Evolutionary conservation across 169 alveolate species (phyloP).

Genomic region (Miamiensis avidus): DNA sequence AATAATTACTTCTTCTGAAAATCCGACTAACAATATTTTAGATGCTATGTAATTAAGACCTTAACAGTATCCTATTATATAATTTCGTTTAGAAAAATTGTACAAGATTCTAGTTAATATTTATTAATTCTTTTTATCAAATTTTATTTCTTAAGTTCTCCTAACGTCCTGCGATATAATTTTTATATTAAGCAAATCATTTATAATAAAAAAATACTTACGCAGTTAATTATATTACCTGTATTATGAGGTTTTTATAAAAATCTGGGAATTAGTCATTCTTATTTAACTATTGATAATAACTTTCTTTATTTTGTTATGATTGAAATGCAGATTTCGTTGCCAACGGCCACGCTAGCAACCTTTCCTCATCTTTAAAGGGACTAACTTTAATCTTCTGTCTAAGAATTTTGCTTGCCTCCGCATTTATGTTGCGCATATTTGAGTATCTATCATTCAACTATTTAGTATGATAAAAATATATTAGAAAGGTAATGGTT

Average conservation of each 20-base stretch:
- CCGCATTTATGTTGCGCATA: neutral
- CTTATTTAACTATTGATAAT: too few relatives aligned
- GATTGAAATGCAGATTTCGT: neutral
- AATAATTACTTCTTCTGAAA: conserved; percentile 19
- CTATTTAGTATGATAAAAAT: too few relatives aligned
- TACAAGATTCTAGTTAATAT: neutral
- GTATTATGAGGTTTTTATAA: too few relatives aligned
- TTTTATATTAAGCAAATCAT: too few relatives aligned
- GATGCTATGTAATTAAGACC: conserved; percentile 21
- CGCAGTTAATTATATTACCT: neutral
- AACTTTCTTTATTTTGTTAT: neutral
- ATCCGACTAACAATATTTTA: neutral
- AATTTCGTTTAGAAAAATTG: conserved; percentile 13
- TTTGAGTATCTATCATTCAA: neutral
- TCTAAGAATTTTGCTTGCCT: neutral
- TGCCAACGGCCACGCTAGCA: neutral
- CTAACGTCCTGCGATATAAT: too few relatives aligned
- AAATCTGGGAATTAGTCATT: neutral
- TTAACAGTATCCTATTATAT: conserved; percentile 17
- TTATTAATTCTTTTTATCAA: too few relatives aligned
- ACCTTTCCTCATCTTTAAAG: neutral
- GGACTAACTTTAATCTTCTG: neutral
- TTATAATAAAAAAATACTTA: neutral
- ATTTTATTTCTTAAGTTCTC: too few relatives aligned
- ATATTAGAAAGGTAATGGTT: too few relatives aligned